Evolutionary conservation across 805 yeast species (phyloP), one percentile per base, ranked within the genome.

Genomic region (Starmerella floricola): DNA sequence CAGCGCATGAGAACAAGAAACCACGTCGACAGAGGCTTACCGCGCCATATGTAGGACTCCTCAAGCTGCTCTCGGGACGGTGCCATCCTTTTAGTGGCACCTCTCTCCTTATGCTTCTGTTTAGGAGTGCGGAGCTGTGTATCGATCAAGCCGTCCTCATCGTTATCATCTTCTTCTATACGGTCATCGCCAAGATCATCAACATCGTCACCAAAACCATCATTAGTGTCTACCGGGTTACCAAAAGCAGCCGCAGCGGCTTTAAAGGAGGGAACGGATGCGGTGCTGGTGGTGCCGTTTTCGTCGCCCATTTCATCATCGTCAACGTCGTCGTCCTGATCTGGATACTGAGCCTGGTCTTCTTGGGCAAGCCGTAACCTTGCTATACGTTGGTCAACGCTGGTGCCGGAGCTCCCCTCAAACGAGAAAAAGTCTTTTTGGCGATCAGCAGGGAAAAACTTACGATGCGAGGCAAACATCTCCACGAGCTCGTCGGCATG

Each of bases 401-500:
- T 78, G 61, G 79, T 68, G 23, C 40, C 34, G 13, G 44, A 38
- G 34, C 48, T 47, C 16, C 49, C 53, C 8, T 40, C 47, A 29
- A 46, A 44, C 11, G 44, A 29, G 15, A 45, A 34, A 32, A 45
- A 48, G 16, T 43, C 50, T 28, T 78, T 74, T 11, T 78, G 78
- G 43, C 79, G 72, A 53, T 84, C 93, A 37, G 76, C 70, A 1
- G 87, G 81, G 55, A 83, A 87, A 50, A 91, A 83, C 52, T 76
- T 76, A 47, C 78, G 71, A 11, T 83, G 85, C 42, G 78, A 73
- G 20, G 81, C 74, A 56, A 91, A 87, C 46, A 82, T 74, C 55
- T 86, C 94, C 32, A 88, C 75, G 38, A 91, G 67, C 50, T 81
- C 94, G 2, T 83, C 73, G 0, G 88, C 95, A 4, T 77, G 65